phyloP scores from a whole-genome alignment of 768 basidiomycete genomes.

The Amanita molliuscula region DNA sequence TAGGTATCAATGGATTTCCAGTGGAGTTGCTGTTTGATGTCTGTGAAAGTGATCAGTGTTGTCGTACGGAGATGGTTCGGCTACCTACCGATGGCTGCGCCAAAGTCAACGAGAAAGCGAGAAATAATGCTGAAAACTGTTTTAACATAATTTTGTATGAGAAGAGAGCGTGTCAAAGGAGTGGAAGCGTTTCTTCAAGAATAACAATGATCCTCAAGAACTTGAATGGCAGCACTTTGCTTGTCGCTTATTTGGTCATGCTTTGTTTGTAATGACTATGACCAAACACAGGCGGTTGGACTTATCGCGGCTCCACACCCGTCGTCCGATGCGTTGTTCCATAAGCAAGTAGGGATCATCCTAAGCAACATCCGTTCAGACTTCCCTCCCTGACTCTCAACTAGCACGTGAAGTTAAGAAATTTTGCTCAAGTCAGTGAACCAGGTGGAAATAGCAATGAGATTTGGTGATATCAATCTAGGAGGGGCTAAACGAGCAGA shows the following conservation, averaged over 20 bases:
- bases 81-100: conserved; percentile 37
- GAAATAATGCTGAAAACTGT: conserved; percentile 40
- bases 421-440: conserved; percentile 27
- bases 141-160: conserved; percentile 31
- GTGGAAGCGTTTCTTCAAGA: conserved; percentile 33
- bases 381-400: conserved; percentile 30
- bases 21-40: conserved; percentile 15
- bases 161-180: conserved; percentile 24
- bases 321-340: conserved; percentile 37
- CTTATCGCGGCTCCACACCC: conserved; percentile 38
- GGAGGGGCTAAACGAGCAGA: conserved; percentile 32
- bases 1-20: conserved; percentile 52
- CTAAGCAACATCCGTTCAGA: conserved; percentile 34
- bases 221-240: not conserved
- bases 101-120: conserved; percentile 37
- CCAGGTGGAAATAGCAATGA: not conserved
- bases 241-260: not conserved
- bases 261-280: not conserved
- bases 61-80: not conserved
- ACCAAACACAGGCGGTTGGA: too few relatives aligned
- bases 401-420: conserved; percentile 26
- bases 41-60: not conserved
- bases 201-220: not conserved
- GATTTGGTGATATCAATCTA: conserved; percentile 9
- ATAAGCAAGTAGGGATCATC: conserved; percentile 26